Base-by-base conservation (phyloP, 495 filamentous ascomycete species). In the Parathielavia hyrcaniae region DNA sequence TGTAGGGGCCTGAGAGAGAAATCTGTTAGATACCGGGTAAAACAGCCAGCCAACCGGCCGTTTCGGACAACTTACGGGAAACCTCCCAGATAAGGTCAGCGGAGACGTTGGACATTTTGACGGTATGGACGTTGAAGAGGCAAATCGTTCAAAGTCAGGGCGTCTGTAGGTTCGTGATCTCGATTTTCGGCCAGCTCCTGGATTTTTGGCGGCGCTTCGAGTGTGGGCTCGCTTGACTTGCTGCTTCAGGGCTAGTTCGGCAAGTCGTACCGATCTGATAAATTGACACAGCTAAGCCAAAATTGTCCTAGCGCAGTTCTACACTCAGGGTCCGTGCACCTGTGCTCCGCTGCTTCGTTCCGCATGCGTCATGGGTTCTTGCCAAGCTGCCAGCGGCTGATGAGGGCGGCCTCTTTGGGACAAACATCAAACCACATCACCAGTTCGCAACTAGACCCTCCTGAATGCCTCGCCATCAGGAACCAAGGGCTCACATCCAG, bases 51-150 rank as follows among this genome's bases (percentile, higher is more conserved):
- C 19, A 16, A 38, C 34, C 26, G 5, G 20, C 6, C 20, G 16
- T 14, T 16, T 34, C 30, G 10, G 12, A 30, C 34, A 53, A 86
- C 88, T 69, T 80, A 96, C 91, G 88, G 79, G 83, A 81, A 73
- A 91, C 75, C 80, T 90, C 85, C 90, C 90, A 97, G 80, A 96
- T 78, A 62, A 96, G 82, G 72, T 97, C 91, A 66, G 84, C 76
- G 69, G 89, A 93, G 69, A 95, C 79, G 78, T 87, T 74, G 53
- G 74, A 64, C 79, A 82, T 82, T 64, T 67, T 75, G 69, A 60
- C 61, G 59, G 71, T 63, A 62, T 70, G 60, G 46, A 52, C 41
- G 54, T 61, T 59, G 50, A 51, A 43, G 35, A 59, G 55, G 51
- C 50, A 47, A 71, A 50, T 51, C 65, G 57, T 53, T 63, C 45